Evolutionary conservation across 805 yeast species (phyloP).

Genomic region (Lachancea dasiensis): DNA sequence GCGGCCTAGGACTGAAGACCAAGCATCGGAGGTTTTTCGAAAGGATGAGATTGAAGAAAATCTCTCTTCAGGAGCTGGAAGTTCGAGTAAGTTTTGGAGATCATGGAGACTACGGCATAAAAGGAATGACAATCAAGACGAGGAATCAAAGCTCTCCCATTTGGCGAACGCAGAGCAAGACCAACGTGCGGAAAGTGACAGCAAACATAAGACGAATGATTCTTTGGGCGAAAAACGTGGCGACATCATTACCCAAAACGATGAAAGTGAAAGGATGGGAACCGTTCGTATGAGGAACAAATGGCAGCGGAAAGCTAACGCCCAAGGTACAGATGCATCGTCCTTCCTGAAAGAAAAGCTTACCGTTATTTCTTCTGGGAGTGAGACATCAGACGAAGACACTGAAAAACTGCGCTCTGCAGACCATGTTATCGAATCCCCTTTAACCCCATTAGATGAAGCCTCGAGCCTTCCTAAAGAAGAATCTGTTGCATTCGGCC

Average conservation of each 20-base stretch:
- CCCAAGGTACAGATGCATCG: slow-evolving; percentile 19
- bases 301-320: slow-evolving; percentile 9
- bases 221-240: too few species aligned
- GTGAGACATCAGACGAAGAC: slow-evolving; percentile 2
- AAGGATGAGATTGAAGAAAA: neutral
- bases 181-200: too few species aligned
- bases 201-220: too few species aligned
- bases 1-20: neutral
- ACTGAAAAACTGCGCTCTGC: neutral
- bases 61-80: neutral
- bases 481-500: neutral
- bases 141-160: too few species aligned
- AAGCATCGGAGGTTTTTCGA: neutral
- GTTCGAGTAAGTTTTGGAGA: slow-evolving; percentile 16
- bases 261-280: too few species aligned
- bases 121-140: slow-evolving; percentile 6
- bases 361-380: neutral
- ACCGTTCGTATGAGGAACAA: neutral
- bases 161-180: too few species aligned
- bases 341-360: slow-evolving; percentile 6
- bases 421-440: too few species aligned
- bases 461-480: neutral
- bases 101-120: slow-evolving; percentile 14
- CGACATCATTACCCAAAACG: too few species aligned
- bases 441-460: slow-evolving; percentile 9